Evolutionary conservation across 176 grass and related monocot species (phyloP).

Genomic region (Musa beccarii): DNA sequence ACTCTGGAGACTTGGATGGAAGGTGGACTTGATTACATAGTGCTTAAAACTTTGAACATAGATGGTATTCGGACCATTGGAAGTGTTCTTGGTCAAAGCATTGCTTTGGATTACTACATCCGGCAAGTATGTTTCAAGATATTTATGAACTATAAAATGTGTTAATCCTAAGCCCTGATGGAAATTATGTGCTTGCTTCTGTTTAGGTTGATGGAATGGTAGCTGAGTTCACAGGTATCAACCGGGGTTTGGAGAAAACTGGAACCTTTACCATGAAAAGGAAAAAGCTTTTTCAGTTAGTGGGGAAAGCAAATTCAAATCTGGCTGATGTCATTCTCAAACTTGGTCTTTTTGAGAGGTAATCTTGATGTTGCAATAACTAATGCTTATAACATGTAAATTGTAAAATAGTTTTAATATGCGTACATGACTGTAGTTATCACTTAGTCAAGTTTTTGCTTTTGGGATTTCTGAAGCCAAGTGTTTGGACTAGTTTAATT

Average conservation of each 20-base stretch:
- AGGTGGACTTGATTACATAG: conserved; percentile 88
- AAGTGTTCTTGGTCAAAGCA: conserved; percentile 98
- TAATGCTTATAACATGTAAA: no score
- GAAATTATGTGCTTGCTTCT: neutral
- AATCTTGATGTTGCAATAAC: neutral
- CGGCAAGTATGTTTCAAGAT: conserved; percentile 53
- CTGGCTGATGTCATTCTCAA: conserved; percentile 97
- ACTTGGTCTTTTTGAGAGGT: conserved; percentile 98
- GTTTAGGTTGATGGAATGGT: conserved; percentile 93
- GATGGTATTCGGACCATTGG: conserved; percentile 96
- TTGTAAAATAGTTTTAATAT: no score
- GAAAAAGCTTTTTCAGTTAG: conserved; percentile 97
- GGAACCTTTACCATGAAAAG: conserved; percentile 96
- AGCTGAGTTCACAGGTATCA: conserved; percentile 94
- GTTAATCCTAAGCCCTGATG: neutral
- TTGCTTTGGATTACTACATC: conserved; percentile 96
- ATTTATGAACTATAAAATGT: neutral
- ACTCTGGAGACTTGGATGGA: conserved; percentile 94
- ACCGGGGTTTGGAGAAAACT: conserved; percentile 86
- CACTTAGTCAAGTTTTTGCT: no score
- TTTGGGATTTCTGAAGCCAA: no score
- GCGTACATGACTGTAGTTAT: no score
- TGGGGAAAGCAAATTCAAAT: conserved; percentile 94
- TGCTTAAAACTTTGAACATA: conserved; percentile 85
- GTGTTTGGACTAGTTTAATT: no score